These are phyloP conservation scores for Orbilia blumenaviensis DNA, from an alignment of 2,329 filamentous ascomycete genomes.

Conservation along the genomic window DNA sequence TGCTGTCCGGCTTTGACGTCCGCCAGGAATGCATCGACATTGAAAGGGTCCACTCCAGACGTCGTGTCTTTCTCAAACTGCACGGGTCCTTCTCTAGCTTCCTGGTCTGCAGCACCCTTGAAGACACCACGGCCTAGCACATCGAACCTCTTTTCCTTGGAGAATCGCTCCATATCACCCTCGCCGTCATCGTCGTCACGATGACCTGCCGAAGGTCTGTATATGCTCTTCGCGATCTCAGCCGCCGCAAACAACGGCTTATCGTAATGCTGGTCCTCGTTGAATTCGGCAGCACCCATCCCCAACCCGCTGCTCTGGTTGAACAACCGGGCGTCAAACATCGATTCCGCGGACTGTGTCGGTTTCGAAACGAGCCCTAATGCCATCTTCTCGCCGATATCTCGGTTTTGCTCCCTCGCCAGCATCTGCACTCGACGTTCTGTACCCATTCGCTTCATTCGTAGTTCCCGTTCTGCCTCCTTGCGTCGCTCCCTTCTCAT, in stretches of 20 bases:
- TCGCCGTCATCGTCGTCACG: constrained; percentile 79
- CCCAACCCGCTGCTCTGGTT: constrained; percentile 93
- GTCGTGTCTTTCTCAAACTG: constrained; percentile 77
- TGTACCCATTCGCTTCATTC: constrained; percentile 93
- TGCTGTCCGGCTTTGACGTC: constrained; percentile 75
- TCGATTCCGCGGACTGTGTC: constrained; percentile 87
- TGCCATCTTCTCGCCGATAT: constrained; percentile 96
- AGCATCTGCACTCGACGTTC: constrained; percentile 91
- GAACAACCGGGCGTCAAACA: constrained; percentile 97
- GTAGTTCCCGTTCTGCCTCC: constrained; percentile 87
- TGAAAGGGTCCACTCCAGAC: constrained; percentile 77
- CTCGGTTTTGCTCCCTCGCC: constrained; percentile 92
- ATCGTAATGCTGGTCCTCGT: constrained; percentile 97
- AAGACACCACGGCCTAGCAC: constrained; percentile 89
- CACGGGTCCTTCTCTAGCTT: constrained; percentile 88
- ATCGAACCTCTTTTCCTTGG: constrained; percentile 86
- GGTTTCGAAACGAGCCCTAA: constrained; percentile 87
- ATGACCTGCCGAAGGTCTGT: constrained; percentile 79
- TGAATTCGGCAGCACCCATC: constrained; percentile 74
- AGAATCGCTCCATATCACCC: constrained; percentile 84
- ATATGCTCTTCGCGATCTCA: constrained; percentile 93
- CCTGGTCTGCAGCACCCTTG: constrained; percentile 82
- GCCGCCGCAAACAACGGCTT: constrained; percentile 96
- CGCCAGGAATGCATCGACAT: constrained; percentile 90
- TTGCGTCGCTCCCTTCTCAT: constrained; percentile 78